phyloP scores from a whole-genome alignment of 768 basidiomycete genomes.

The Crucibulum laeve region DNA sequence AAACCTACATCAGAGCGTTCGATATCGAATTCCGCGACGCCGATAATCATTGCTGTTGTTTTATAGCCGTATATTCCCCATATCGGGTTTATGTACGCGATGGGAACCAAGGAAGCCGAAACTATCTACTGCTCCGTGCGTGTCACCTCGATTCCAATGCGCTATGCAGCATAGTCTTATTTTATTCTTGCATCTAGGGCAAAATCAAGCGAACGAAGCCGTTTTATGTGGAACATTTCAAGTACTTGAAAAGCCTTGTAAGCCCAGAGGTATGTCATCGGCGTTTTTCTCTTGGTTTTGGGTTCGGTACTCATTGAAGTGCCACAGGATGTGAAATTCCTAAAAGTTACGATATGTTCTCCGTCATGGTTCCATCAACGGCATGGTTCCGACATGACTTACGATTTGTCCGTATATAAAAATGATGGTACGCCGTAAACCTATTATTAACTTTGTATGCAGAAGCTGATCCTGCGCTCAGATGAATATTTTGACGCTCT shows the following conservation, averaged over 20 bases:
- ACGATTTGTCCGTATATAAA: slow-evolving; percentile 54
- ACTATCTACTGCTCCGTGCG: slow-evolving; percentile 41
- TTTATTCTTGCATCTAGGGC: slow-evolving; percentile 33
- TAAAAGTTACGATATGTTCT: slow-evolving; percentile 70
- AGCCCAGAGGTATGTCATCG: slow-evolving; percentile 40
- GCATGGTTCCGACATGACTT: slow-evolving; percentile 55
- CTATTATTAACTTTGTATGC: background rate
- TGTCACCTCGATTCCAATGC: slow-evolving; percentile 6
- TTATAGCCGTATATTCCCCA: slow-evolving; percentile 43
- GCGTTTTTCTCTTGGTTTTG: background rate
- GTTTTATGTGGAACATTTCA: slow-evolving; percentile 62
- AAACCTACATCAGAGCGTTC: background rate
- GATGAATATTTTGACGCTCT: slow-evolving; percentile 50
- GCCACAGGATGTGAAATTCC: slow-evolving; percentile 52
- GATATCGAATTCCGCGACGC: slow-evolving; percentile 1
- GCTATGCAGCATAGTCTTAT: slow-evolving; percentile 12
- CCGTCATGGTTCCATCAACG: slow-evolving; percentile 72
- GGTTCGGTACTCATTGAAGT: background rate
- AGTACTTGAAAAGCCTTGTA: slow-evolving; percentile 53
- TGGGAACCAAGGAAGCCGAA: slow-evolving; percentile 32
- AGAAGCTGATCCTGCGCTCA: slow-evolving; percentile 12
- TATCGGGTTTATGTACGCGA: slow-evolving; percentile 34
- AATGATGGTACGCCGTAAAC: slow-evolving; percentile 42
- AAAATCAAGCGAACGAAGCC: slow-evolving; percentile 60
- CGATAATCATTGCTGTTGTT: background rate